Evolutionary conservation across 208 protist genomes (phyloP), one percentile per base, ranked within the genome.

Genomic region (Angomonas desouzai): DNA sequence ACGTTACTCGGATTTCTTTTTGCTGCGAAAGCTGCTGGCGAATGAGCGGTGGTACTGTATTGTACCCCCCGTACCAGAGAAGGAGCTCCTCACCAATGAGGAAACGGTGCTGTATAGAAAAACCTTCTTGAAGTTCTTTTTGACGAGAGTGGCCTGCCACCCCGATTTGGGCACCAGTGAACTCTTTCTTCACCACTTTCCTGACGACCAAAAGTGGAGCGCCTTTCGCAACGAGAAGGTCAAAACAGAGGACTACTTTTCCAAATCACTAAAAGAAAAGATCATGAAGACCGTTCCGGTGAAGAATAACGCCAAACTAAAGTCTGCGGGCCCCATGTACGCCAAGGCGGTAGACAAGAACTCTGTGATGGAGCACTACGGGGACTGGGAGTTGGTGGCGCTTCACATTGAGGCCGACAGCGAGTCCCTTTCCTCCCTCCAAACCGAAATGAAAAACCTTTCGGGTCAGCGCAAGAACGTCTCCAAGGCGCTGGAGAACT

Each of bases 1-100:
- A 23, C 83, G 92, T 28, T 97, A 96, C 71, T 89, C 71, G 47
- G 92, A 97, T 74, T 97, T 97, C 58, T 83, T 90, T 59, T 69
- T 77, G 62, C 76, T 97, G 22, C 82, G 87, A 32, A 68, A 72
- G 4, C 81, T 86, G 62, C 72, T 97, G 13, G 65, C 64, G 25
- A 81, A 77, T 23, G 43, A 55, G 43, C 86, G 86, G 48, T 88
- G 83, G 66, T 89, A 76, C 65, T 92, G 85, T 66, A 85, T 97
- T 34, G 66, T 93, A 16, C 90, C 92, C 9, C 90, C 90, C 13
- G 84, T 97, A 27, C 92, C 92, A 0, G 85, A 92, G 68, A 97
- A 97, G 79, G 85, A 92, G 58, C 68, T 56, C 29, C 61, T 93
- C 29, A n/a, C 28, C 7, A 16, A 62, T 34, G 22, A 59, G 13